Percentiles rank a stretch among this genome's conserved stretches.
These are phyloP conservation scores for Capronia americana DNA, from an alignment of 2,329 filamentous ascomycete species.

Conservation along the genomic window DNA sequence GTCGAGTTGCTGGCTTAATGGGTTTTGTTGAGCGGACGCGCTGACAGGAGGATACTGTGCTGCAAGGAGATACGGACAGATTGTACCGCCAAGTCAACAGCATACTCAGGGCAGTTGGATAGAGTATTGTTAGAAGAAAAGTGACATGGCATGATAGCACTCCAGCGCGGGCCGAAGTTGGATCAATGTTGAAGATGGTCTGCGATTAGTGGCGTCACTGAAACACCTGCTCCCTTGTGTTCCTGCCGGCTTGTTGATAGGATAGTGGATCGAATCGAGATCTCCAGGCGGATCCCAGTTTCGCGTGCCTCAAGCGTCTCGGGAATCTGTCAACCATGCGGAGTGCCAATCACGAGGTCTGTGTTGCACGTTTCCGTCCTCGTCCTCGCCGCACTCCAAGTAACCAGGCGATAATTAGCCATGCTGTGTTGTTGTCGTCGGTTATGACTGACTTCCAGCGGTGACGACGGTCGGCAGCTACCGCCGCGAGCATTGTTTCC, in stretches of 20 bases:
- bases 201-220: neutral
- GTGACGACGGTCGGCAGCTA: neutral
- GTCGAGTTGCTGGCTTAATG: neutral
- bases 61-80: constrained; percentile 9
- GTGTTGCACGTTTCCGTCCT: constrained; percentile 19
- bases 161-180: neutral
- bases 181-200: neutral
- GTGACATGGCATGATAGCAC: constrained; percentile 5
- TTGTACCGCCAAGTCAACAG: constrained; percentile 17
- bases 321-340: constrained; percentile 38
- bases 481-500: neutral
- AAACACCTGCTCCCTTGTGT: neutral
- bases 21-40: constrained; percentile 1
- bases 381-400: neutral
- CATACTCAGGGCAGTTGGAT: neutral
- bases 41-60: constrained; percentile 6
- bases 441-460: neutral
- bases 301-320: constrained; percentile 24
- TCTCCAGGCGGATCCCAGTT: constrained; percentile 6
- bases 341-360: constrained; percentile 36
- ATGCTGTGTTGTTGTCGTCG: neutral
- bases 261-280: neutral
- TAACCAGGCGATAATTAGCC: neutral
- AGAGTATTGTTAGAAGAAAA: neutral
- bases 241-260: neutral